Evolutionary conservation across 306 rosid species (phyloP), one percentile per base, ranked within the genome.

Genomic region (Quercus ilex): DNA sequence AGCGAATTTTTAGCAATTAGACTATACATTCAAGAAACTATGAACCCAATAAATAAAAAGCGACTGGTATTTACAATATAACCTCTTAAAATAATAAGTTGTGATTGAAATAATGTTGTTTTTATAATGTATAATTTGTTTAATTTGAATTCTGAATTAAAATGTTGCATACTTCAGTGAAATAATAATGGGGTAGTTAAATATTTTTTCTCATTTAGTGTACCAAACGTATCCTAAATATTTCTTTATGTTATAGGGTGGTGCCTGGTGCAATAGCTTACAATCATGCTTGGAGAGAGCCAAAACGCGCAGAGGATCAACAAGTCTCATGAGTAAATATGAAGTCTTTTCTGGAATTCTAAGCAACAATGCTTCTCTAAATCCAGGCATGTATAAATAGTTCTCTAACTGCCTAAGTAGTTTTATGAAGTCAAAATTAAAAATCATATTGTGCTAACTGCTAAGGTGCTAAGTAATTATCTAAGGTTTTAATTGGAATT

Each of bases 231-330:
- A 8, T 8, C 0, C 0, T 41, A 41, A 41, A 2, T 38, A 11
- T 8, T 1, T 8, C 46, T 41, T 8, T 41, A 41, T 8, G 2
- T 41, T 75, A 38, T 80, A 94, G 99, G 99, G 99, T 25, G 99
- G 99, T 59, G 99, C 98, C 74, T 95, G 99, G 99, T 95, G 98
- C 89, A 92, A 95, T 74, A 92, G 90, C 79, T 55, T 92, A 57
- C 4, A 58, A 58, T 86, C 99, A 70, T 95, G 99, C 86, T 83
- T 85, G 63, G 97, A 85, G n/a, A 90, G 99, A 81, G 98, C 99
- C 30, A 31, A 64, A 3, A 78, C 89, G 12, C 88, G 91, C 23
- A 85, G 98, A 84, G 99, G 99, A 53, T 95, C 99, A 18, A 88
- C 99, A 18, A 84, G 78, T 77, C 84, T 80, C 21, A 95, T 95